A percentile compares a stretch with the other conserved stretches of the same genome.
Evolutionary conservation across 1,139 yeast genomes (phyloP).

Genomic region (Candida glucosophila): DNA sequence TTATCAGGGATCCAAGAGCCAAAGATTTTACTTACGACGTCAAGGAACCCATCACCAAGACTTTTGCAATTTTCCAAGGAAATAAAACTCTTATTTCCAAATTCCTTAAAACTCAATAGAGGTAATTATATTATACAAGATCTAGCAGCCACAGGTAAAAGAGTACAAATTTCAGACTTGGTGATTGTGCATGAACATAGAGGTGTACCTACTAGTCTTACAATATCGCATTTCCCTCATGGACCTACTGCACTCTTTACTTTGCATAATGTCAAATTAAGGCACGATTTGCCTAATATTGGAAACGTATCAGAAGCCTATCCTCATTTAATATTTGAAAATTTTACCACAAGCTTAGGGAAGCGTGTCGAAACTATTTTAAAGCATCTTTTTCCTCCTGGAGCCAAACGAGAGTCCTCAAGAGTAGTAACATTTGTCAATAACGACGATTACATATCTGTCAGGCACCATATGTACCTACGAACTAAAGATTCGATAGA

Average conservation of each 20-base stretch:
- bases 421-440: constrained; percentile 89
- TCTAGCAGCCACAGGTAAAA: constrained; percentile 73
- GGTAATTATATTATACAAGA: constrained; percentile 88
- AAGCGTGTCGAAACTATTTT: constrained; percentile 71
- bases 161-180: constrained; percentile 66
- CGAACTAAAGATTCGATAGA: constrained; percentile 84
- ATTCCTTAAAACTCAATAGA: constrained; percentile 79
- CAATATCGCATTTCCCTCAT: constrained; percentile 92
- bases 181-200: constrained; percentile 89
- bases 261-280: constrained; percentile 83
- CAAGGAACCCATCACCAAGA: constrained; percentile 82
- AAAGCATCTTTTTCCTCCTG: constrained; percentile 92
- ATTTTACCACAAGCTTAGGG: constrained; percentile 79
- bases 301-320: constrained; percentile 88
- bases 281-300: constrained; percentile 82
- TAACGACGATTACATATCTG: constrained; percentile 83
- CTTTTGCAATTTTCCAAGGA: constrained; percentile 90
- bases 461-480: constrained; percentile 91
- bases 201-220: constrained; percentile 93
- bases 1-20: constrained; percentile 88
- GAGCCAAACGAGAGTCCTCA: constrained; percentile 83
- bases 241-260: constrained; percentile 97
- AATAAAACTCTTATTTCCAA: constrained; percentile 80
- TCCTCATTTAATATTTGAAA: constrained; percentile 91
- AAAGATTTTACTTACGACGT: constrained; percentile 85